phyloP scores from a whole-genome alignment of 768 basidiomycete species.

The Phylloporus scabripes region DNA sequence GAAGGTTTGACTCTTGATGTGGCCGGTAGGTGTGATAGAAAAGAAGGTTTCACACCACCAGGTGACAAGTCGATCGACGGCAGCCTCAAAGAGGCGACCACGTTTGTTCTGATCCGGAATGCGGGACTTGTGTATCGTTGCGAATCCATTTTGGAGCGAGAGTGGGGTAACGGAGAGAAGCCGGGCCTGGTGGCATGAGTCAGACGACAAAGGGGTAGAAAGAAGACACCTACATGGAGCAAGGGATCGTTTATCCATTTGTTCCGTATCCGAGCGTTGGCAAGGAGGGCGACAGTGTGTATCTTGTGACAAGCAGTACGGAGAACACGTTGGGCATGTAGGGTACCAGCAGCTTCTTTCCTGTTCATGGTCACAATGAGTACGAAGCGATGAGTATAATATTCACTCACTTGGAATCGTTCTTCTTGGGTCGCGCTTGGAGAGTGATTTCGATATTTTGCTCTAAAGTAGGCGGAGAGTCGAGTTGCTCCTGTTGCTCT shows the following conservation, averaged over 20 bases:
- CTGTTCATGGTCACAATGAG: constrained; percentile 34
- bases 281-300: constrained; percentile 78
- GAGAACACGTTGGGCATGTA: constrained; percentile 63
- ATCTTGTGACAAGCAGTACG: constrained; percentile 84
- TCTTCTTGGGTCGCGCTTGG: constrained; percentile 38
- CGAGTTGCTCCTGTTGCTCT: constrained; percentile 19
- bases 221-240: constrained; percentile 58
- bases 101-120: constrained; percentile 77
- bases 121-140: constrained; percentile 72
- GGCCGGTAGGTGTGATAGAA: constrained; percentile 53
- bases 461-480: constrained; percentile 32
- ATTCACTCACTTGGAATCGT: constrained; percentile 42
- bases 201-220: background rate
- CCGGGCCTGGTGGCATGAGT: constrained; percentile 56
- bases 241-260: constrained; percentile 77
- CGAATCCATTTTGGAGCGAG: constrained; percentile 72
- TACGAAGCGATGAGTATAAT: background rate
- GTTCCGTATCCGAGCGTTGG: constrained; percentile 72
- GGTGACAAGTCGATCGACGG: constrained; percentile 61
- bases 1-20: constrained; percentile 72
- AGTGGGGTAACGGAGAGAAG: constrained; percentile 84
- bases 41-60: constrained; percentile 87
- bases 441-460: constrained; percentile 69
- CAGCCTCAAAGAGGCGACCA: constrained; percentile 82
- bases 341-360: constrained; percentile 36